Percentiles rank a stretch among this genome's conserved stretches.
Evolutionary conservation across 768 basidiomycete species (phyloP).

Genomic region (Naganishia vaughanmartiniae): DNA sequence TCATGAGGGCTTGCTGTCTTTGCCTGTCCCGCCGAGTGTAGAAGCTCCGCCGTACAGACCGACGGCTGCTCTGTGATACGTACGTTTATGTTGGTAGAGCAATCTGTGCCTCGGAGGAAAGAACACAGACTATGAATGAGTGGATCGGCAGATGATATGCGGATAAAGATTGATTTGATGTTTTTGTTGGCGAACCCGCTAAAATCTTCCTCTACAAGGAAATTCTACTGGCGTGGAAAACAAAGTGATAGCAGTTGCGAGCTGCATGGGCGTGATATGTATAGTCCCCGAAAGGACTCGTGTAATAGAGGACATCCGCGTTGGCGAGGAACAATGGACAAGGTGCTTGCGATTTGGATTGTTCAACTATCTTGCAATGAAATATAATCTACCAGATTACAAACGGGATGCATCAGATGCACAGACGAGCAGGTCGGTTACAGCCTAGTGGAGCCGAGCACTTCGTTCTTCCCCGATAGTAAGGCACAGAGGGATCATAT

Average conservation of each 20-base stretch:
- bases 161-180: too few species aligned
- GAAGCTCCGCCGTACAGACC: slow-evolving; percentile 1
- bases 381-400: background rate
- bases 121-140: background rate
- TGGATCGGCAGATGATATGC: background rate
- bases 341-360: background rate
- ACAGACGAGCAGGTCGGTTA: background rate
- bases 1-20: slow-evolving; percentile 10
- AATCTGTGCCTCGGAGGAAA: background rate
- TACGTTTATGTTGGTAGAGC: background rate
- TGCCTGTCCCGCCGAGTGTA: slow-evolving; percentile 14
- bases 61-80: background rate
- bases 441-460: background rate
- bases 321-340: background rate
- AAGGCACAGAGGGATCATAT: background rate
- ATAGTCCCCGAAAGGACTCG: too few species aligned
- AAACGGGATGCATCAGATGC: background rate
- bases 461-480: background rate
- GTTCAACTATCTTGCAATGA: background rate
- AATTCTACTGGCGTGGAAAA: too few species aligned
- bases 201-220: too few species aligned
- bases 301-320: too few species aligned
- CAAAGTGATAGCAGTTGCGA: too few species aligned
- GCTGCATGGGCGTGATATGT: too few species aligned
- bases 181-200: too few species aligned